Percentiles rank a stretch among this genome's conserved stretches.
Evolutionary conservation across 331 rosid species (phyloP).

Genomic region (Dryas integrifolia): DNA sequence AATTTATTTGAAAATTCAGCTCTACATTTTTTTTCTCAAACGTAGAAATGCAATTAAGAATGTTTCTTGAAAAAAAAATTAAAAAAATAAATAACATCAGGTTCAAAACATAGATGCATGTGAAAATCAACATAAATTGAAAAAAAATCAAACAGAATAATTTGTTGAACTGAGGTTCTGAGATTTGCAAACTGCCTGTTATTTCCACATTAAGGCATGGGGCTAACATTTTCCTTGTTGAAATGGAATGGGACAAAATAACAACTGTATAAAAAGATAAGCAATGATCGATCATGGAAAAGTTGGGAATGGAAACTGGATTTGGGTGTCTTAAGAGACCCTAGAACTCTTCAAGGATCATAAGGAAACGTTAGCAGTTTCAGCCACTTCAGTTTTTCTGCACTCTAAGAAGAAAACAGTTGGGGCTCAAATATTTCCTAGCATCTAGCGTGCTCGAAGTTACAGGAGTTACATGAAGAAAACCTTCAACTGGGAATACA

Average conservation of each 20-base stretch:
- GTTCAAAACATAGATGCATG: neutral
- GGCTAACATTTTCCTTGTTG: neutral
- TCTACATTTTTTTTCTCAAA: neutral
- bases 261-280: neutral
- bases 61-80: neutral
- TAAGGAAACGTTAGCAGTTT: neutral
- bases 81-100: neutral
- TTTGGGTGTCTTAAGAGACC: neutral
- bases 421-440: neutral
- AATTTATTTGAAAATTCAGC: constrained; percentile 19
- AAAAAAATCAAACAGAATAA: neutral
- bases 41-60: neutral
- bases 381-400: neutral
- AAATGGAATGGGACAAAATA: neutral
- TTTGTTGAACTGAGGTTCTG: neutral
- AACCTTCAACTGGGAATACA: neutral
- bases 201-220: neutral
- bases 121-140: neutral
- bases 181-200: constrained; percentile 3
- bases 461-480: neutral
- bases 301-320: neutral
- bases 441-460: neutral
- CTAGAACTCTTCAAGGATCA: neutral
- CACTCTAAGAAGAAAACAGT: neutral
- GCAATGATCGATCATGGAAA: neutral